Evolutionary conservation across 2,329 filamentous ascomycete genomes (phyloP).

Genomic region (Xylariomycetidae sp.): DNA sequence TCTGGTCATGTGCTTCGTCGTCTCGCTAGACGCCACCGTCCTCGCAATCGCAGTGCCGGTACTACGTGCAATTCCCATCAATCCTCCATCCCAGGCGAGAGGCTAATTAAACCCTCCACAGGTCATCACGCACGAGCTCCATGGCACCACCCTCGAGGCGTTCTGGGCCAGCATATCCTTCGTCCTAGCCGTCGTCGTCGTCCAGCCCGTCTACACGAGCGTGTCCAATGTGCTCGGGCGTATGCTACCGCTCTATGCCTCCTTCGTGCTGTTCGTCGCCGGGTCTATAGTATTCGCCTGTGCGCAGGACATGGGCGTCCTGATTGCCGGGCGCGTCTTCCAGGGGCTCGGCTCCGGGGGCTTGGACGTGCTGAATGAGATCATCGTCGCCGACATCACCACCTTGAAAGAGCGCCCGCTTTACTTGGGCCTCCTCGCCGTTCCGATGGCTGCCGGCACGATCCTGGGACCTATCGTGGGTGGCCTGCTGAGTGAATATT

Average conservation of each 20-base stretch:
- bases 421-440: constrained; percentile 14
- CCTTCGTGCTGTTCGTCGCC: constrained; percentile 29
- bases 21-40: no score
- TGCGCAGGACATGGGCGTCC: not conserved
- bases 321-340: constrained; percentile 15
- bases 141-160: constrained; percentile 14
- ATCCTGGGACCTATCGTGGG: constrained; percentile 47
- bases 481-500: constrained; percentile 46
- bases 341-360: constrained; percentile 14
- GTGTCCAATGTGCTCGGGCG: constrained; percentile 25
- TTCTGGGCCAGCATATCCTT: constrained; percentile 30
- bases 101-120: no score
- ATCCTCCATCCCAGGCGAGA: no score
- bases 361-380: constrained; percentile 5
- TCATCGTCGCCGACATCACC: constrained; percentile 7
- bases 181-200: constrained; percentile 12
- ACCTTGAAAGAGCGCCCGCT: constrained; percentile 5
- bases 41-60: no score
- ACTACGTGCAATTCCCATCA: no score
- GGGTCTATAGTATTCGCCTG: constrained; percentile 37
- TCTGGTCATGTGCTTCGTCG: no score
- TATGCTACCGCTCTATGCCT: constrained; percentile 20
- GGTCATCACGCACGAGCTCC: constrained; percentile 13
- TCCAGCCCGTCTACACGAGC: constrained; percentile 16
- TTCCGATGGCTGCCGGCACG: constrained; percentile 43